Percentiles rank a stretch among this genome's conserved stretches.
Conservation (phyloP, 2,329 filamentous ascomycete species). For the Aspergillus pseudoglaucus region DNA sequence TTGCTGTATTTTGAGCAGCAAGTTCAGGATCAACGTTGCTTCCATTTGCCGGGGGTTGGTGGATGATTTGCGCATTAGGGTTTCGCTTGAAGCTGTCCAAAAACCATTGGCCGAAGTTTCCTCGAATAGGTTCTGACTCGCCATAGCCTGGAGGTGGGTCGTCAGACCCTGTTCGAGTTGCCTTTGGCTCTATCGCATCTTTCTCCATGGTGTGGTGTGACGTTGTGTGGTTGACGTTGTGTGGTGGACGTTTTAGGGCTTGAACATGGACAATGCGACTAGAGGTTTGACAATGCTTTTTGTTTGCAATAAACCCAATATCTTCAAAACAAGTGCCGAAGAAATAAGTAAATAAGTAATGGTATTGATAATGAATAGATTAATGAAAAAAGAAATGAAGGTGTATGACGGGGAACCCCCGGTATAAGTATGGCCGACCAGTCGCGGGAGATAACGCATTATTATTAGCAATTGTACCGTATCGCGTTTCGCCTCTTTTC, state of each 20-base stretch:
- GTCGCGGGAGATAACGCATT: too few relatives aligned
- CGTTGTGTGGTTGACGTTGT: background rate
- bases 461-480: too few relatives aligned
- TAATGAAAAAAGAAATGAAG: too few relatives aligned
- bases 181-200: slow-evolving; percentile 20
- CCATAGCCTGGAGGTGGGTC: slow-evolving; percentile 27
- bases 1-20: slow-evolving; percentile 58
- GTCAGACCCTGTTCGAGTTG: slow-evolving; percentile 13
- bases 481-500: too few relatives aligned
- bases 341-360: too few relatives aligned
- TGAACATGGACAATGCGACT: background rate
- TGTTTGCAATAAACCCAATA: too few relatives aligned
- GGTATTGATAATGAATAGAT: too few relatives aligned
- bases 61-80: slow-evolving; percentile 34
- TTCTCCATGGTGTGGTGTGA: slow-evolving; percentile 24
- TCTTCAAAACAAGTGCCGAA: too few relatives aligned
- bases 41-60: slow-evolving; percentile 43
- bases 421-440: too few relatives aligned
- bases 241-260: background rate
- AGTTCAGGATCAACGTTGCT: slow-evolving; percentile 58
- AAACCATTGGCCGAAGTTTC: slow-evolving; percentile 22
- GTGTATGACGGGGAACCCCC: too few relatives aligned
- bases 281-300: background rate
- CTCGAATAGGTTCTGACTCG: slow-evolving; percentile 19
- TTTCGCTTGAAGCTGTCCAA: slow-evolving; percentile 41